Percentiles rank a stretch among this genome's conserved stretches.
These are phyloP conservation scores for Monilinia fructicola DNA, from an alignment of 2,329 filamentous ascomycete species.

Conservation along the genomic window DNA sequence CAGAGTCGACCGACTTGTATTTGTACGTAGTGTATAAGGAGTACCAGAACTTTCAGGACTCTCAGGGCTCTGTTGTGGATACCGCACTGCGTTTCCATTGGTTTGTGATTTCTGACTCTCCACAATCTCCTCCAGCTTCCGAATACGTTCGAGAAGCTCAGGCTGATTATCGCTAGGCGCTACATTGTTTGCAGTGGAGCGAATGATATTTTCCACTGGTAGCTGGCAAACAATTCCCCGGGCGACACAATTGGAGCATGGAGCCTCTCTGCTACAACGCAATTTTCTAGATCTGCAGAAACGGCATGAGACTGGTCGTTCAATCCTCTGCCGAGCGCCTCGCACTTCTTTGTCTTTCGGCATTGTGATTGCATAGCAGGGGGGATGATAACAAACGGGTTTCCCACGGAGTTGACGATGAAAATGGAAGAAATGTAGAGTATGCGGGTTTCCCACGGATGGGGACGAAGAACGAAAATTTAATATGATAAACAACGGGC, in stretches of 20 bases:
- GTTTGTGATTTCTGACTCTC: constrained; percentile 3
- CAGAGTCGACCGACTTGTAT: background rate
- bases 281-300: constrained; percentile 25
- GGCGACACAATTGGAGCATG: constrained; percentile 29
- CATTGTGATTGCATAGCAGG: background rate
- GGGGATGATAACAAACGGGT: background rate
- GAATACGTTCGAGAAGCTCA: constrained; percentile 27
- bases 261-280: constrained; percentile 25
- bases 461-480: no score
- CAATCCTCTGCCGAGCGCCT: background rate
- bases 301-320: constrained; percentile 24
- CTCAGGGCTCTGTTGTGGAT: constrained; percentile 1
- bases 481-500: no score
- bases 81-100: background rate
- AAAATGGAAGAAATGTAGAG: background rate
- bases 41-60: background rate
- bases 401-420: background rate
- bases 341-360: background rate
- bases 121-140: constrained; percentile 25
- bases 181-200: no score
- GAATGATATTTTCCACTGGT: no score
- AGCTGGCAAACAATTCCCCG: constrained; percentile 26
- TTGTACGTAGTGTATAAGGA: background rate
- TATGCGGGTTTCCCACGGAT: background rate
- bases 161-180: background rate